Conservation (phyloP, 2,329 filamentous ascomycete genomes). For the Fusarium pilosicola region DNA sequence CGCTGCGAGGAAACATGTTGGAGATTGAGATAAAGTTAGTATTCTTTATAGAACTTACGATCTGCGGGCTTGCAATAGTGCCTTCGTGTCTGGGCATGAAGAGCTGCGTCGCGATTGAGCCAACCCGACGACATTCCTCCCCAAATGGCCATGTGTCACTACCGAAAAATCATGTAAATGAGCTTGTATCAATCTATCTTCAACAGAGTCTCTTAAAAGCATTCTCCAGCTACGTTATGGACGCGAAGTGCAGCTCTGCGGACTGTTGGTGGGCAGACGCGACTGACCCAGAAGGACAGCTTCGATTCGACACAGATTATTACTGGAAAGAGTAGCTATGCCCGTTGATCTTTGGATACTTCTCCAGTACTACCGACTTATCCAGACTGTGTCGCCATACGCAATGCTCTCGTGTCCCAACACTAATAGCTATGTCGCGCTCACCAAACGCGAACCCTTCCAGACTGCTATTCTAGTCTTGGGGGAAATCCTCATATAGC, state of each 20-base stretch:
- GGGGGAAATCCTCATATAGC: slow-evolving; percentile 14
- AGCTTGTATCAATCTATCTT: accelerated
- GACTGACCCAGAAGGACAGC: background rate
- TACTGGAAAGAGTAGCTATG: background rate
- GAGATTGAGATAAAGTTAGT: accelerated
- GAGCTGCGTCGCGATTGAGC: background rate
- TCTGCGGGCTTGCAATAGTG: background rate
- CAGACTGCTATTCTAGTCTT: background rate
- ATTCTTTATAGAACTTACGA: accelerated
- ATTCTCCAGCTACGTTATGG: background rate
- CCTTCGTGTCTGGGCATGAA: background rate
- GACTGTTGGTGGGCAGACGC: background rate
- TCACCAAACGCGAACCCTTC: background rate
- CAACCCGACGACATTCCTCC: background rate
- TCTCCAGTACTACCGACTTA: accelerated
- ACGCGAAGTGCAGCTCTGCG: background rate
- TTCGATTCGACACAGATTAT: background rate
- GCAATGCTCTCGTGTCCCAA: background rate
- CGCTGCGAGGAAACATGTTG: accelerated
- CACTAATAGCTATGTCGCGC: background rate
- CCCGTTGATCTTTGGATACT: accelerated
- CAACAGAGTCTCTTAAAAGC: accelerated
- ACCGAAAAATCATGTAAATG: accelerated
- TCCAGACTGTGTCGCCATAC: background rate
- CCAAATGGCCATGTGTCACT: accelerated